Evolutionary conservation across 2,329 filamentous ascomycete species (phyloP).

Genomic region (Apiospora saccharicola): DNA sequence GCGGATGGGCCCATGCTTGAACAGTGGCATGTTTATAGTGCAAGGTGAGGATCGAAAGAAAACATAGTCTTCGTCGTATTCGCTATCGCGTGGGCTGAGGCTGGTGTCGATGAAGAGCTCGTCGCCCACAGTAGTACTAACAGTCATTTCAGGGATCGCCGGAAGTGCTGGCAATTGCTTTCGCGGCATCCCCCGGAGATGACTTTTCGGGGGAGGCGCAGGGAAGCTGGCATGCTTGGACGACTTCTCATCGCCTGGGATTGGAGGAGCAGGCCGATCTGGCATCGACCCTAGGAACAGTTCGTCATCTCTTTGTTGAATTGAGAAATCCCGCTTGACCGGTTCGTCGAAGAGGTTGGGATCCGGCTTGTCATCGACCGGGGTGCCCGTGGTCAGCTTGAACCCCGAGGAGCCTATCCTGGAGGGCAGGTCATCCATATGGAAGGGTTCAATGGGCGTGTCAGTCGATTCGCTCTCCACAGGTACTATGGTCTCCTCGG

Average conservation of each 20-base stretch:
- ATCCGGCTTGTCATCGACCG: slow-evolving; percentile 38
- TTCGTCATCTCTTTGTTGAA: slow-evolving; percentile 32
- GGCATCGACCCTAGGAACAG: slow-evolving; percentile 23
- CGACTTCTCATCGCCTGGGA: background rate
- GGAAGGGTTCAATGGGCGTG: slow-evolving; percentile 57
- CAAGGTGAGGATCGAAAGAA: slow-evolving; percentile 57
- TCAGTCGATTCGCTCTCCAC: slow-evolving; percentile 43
- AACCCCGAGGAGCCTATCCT: slow-evolving; percentile 50
- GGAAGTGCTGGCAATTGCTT: slow-evolving; percentile 37
- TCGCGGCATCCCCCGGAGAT: slow-evolving; percentile 33
- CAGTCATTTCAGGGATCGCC: slow-evolving; percentile 39
- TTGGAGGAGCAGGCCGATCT: slow-evolving; percentile 6
- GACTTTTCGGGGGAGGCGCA: slow-evolving; percentile 43
- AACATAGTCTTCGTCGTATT: slow-evolving; percentile 47
- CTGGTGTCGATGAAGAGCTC: slow-evolving; percentile 5
- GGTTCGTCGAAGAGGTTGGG: slow-evolving; percentile 36
- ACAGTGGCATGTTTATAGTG: slow-evolving; percentile 56
- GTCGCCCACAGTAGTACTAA: slow-evolving; percentile 26
- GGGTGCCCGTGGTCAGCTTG: slow-evolving; percentile 39
- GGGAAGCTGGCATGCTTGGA: slow-evolving; percentile 37
- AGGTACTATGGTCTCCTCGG: slow-evolving; percentile 36
- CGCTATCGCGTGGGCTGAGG: slow-evolving; percentile 12
- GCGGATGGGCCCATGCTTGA: slow-evolving; percentile 64
- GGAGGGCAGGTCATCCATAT: slow-evolving; percentile 55
- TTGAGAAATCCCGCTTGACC: slow-evolving; percentile 36